Evolutionary conservation across 2,329 filamentous ascomycete genomes (phyloP).

Genomic region (Penicillium thymicola): DNA sequence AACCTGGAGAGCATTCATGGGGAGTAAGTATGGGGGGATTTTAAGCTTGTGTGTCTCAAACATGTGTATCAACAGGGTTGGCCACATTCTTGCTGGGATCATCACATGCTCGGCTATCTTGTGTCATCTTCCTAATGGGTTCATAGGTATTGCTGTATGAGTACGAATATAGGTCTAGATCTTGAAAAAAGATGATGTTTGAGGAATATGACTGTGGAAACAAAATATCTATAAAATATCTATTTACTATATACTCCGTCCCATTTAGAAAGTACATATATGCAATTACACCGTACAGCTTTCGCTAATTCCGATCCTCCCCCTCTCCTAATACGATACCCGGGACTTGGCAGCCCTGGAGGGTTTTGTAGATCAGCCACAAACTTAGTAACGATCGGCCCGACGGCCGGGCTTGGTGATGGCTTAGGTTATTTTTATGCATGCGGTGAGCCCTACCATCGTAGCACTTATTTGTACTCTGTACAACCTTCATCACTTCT

Average conservation of each 20-base stretch:
- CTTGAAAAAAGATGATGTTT: neutral
- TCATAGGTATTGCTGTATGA: neutral
- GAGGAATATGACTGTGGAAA: neutral
- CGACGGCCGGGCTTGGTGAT: conserved; percentile 8
- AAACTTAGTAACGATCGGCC: conserved; percentile 20
- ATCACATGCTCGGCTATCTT: conserved; percentile 31
- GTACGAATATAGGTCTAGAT: neutral
- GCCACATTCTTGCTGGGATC: conserved; percentile 6
- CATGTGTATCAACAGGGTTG: neutral
- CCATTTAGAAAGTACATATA: neutral
- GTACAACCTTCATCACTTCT: neutral
- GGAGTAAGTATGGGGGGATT: neutral
- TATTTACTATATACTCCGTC: no score
- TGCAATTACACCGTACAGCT: neutral
- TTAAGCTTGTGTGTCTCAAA: neutral
- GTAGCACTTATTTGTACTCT: neutral
- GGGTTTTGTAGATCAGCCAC: conserved; percentile 24
- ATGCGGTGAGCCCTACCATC: conserved; percentile 5
- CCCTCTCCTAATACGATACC: conserved; percentile 14
- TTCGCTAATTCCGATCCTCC: neutral
- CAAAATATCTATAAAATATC: neutral
- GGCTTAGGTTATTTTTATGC: conserved; percentile 13
- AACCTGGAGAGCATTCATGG: neutral
- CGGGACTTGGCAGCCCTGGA: conserved; percentile 16
- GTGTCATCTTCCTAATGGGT: conserved; percentile 13